A percentile compares a stretch with the other conserved stretches of the same genome.
Conservation (phyloP, 2,329 filamentous ascomycete genomes). For the Fusarium acutatum region DNA sequence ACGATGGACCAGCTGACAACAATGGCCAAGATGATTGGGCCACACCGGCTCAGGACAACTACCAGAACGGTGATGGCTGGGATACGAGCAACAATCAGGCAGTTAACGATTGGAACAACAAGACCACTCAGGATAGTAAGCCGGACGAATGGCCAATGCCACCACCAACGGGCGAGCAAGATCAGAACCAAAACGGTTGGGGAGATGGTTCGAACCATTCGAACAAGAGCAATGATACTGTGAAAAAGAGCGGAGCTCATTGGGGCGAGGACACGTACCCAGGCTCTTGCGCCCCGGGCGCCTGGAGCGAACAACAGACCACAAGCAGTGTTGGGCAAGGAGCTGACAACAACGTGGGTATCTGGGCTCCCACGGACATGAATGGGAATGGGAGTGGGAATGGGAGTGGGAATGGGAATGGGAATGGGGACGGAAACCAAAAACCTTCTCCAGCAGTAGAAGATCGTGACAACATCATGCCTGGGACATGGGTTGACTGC, state of each 20-base stretch:
- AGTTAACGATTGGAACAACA: slow-evolving; percentile 3
- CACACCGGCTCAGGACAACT: background rate
- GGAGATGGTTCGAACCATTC: slow-evolving; percentile 28
- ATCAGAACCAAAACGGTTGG: background rate
- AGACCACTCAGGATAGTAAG: background rate
- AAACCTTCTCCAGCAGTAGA: slow-evolving; percentile 2
- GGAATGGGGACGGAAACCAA: background rate
- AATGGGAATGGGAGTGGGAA: background rate
- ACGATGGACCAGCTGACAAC: background rate
- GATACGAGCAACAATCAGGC: background rate
- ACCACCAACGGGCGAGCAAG: slow-evolving; percentile 6
- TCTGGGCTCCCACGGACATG: slow-evolving; percentile 3
- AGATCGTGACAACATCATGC: slow-evolving; percentile 43
- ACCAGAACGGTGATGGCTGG: slow-evolving; percentile 8
- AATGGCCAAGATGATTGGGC: background rate
- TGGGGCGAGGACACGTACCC: slow-evolving; percentile 35
- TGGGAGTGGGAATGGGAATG: background rate
- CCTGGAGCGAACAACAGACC: background rate
- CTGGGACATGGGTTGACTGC: slow-evolving; percentile 42
- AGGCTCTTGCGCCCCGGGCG: background rate
- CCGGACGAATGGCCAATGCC: background rate
- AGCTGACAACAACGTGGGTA: slow-evolving; percentile 29
- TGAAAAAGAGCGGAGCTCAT: slow-evolving; percentile 26
- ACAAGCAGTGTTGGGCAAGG: slow-evolving; percentile 12
- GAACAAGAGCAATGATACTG: slow-evolving; percentile 25